A percentile compares a stretch with the other conserved stretches of the same genome.
Evolutionary conservation across 345 rosid species (phyloP).

Genomic region (Toxicodendron radicans): DNA sequence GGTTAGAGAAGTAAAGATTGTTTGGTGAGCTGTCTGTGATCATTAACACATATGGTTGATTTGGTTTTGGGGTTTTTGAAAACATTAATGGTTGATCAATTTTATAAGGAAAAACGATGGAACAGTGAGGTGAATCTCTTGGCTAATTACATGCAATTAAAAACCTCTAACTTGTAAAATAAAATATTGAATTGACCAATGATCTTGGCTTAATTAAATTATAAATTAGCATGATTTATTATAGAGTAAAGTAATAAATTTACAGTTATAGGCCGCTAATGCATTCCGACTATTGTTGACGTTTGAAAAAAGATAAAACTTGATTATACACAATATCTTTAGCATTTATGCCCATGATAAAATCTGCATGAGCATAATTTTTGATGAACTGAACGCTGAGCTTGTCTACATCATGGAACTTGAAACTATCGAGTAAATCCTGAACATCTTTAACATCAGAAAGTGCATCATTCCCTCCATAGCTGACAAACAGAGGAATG

Average conservation of each 20-base stretch:
- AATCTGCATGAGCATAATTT: conserved; percentile 83
- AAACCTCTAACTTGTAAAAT: no score
- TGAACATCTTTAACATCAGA: conserved; percentile 65
- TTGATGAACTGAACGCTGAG: conserved; percentile 58
- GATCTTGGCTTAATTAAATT: no score
- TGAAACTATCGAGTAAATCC: conserved; percentile 55
- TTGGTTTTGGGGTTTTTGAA: no score
- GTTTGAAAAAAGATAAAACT: conserved; percentile 59
- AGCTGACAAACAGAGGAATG: conserved; percentile 71
- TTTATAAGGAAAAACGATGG: not conserved
- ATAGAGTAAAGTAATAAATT: not conserved
- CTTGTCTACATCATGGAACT: conserved; percentile 66
- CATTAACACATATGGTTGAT: not conserved
- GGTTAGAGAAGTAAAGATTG: conserved; percentile 3
- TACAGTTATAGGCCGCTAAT: not conserved
- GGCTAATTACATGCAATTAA: no score
- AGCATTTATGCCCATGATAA: conserved; percentile 82
- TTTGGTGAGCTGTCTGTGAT: conserved; percentile 11
- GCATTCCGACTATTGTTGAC: conserved; percentile 23
- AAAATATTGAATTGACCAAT: no score
- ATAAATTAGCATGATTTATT: not conserved
- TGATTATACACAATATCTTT: conserved; percentile 71
- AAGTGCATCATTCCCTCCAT: conserved; percentile 70
- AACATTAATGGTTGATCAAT: not conserved
- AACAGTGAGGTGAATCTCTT: no score